Evolutionary conservation across 495 filamentous ascomycete species (phyloP).

Genomic region (Penicillium cosmopolitanum): DNA sequence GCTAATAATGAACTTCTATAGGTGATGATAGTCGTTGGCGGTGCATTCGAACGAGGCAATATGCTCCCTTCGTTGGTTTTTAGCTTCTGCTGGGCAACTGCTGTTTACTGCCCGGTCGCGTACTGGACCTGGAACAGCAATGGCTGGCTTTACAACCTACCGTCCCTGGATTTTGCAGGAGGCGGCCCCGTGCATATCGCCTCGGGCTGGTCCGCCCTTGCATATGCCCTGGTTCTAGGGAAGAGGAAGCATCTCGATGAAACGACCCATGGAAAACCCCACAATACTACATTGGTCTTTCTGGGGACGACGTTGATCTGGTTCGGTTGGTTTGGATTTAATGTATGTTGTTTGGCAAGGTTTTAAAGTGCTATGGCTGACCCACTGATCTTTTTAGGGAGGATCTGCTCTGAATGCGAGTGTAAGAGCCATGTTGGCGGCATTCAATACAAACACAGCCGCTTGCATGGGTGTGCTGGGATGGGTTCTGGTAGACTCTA

Average conservation of each 20-base stretch:
- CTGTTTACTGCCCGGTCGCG: conserved; percentile 62
- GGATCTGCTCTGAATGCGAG: conserved; percentile 60
- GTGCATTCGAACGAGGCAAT: conserved; percentile 58
- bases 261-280: conserved; percentile 49
- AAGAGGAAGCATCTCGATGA: conserved; percentile 53
- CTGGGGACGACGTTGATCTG: conserved; percentile 62
- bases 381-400: conserved; percentile 36
- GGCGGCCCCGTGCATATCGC: conserved; percentile 61
- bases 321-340: conserved; percentile 67
- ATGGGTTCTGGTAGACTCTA: conserved; percentile 63
- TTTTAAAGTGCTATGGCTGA: neutral
- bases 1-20: conserved; percentile 6
- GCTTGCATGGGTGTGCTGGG: conserved; percentile 59
- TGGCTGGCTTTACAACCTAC: conserved; percentile 60
- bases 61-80: conserved; percentile 60
- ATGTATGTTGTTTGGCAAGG: conserved; percentile 32
- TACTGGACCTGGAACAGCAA: conserved; percentile 65
- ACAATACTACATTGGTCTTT: conserved; percentile 61
- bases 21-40: conserved; percentile 57
- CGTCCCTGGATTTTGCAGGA: conserved; percentile 59
- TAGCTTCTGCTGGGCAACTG: conserved; percentile 61
- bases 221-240: conserved; percentile 59
- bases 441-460: conserved; percentile 66
- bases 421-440: conserved; percentile 59
- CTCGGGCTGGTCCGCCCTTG: conserved; percentile 56